Evolutionary conservation across 371 early-diverging fungal species (phyloP), one percentile per base, ranked within the genome.

Genomic region (Batkoa obscura): DNA sequence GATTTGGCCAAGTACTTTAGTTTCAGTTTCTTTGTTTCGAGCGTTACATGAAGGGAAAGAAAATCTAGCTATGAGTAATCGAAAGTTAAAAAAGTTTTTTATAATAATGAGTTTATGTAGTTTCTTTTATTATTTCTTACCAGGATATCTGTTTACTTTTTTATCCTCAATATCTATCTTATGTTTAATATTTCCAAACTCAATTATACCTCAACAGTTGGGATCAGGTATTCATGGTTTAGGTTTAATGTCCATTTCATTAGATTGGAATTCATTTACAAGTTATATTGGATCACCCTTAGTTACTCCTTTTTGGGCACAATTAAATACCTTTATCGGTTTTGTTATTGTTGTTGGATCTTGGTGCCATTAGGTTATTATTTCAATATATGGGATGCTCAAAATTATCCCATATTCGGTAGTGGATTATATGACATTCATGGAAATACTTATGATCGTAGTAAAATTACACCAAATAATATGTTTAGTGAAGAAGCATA

Each of bases 1-100:
- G 83, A 59, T 81, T 42, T 85, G 84, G 84, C 90, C 90, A 13
- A 52, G 66, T 2, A 78, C 71, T 46, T 65, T 92, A 53, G 70
- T 86, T 17, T 72, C 71, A 41, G 78, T 86, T 39, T 78, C 88
- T 3, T 65, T 89, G 31, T 79, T 85, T 68, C 72, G 72, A 41
- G 72, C 84, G 0, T 78, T 87, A 59, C 89, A 89, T 64, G 67
- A 33, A 58, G 33, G 51, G 13, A 66, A 69, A 41, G 57, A 56
- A 17, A 57, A 52, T 15, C 60, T 58, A 1, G 50, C 61, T 0
- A 31, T n/a, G 3, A 13, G 32, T n/a, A 31, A 30, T 12, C 53
- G 57, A 32, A 23, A 23, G 23, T 23, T 23, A 23, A 62, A 65
- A 57, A 66, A 64, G 55, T 62, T 65, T 59, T 70, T 70, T 53